A percentile compares a stretch with the other conserved stretches of the same genome.
These are phyloP conservation scores for Yamadazyma scolyti DNA, from an alignment of 805 yeast species.

Conservation along the genomic window DNA sequence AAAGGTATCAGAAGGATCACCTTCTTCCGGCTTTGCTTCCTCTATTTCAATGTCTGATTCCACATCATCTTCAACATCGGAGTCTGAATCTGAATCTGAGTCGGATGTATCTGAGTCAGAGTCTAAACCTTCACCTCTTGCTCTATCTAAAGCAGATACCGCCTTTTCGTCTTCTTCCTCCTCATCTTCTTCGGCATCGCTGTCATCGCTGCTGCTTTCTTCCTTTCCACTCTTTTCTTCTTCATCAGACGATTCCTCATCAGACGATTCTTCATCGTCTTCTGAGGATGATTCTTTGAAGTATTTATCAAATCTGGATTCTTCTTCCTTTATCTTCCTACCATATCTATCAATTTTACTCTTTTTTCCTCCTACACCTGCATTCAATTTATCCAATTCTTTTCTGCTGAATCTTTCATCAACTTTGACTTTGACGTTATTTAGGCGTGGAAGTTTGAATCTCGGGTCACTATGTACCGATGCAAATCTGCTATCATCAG, in stretches of 20 bases:
- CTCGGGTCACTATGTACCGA: slow-evolving; percentile 84
- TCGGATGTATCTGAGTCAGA: slow-evolving; percentile 40
- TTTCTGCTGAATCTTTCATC: slow-evolving; percentile 80
- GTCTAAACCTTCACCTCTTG: slow-evolving; percentile 62
- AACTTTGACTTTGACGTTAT: slow-evolving; percentile 67
- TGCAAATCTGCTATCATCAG: slow-evolving; percentile 73
- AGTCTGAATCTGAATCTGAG: slow-evolving; percentile 42
- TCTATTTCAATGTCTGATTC: slow-evolving; percentile 57
- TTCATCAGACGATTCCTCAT: slow-evolving; percentile 12
- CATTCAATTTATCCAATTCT: slow-evolving; percentile 49
- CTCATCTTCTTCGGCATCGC: slow-evolving; percentile 25
- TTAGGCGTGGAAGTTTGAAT: slow-evolving; percentile 69
- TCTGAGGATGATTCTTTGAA: slow-evolving; percentile 38
- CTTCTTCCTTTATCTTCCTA: slow-evolving; percentile 53
- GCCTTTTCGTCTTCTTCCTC: slow-evolving; percentile 10
- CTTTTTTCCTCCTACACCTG: slow-evolving; percentile 46
- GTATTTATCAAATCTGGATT: slow-evolving; percentile 60
- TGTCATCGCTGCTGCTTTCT: slow-evolving; percentile 15
- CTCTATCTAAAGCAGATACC: slow-evolving; percentile 43
- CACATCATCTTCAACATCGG: slow-evolving; percentile 36
- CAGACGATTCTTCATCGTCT: slow-evolving; percentile 21
- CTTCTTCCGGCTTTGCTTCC: slow-evolving; percentile 66
- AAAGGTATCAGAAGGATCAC: slow-evolving; percentile 76
- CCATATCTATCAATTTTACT: slow-evolving; percentile 86
- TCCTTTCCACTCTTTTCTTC: slow-evolving; percentile 17